Base-by-base conservation (phyloP, 2,329 filamentous ascomycete species). In the Alternaria brassicae region DNA sequence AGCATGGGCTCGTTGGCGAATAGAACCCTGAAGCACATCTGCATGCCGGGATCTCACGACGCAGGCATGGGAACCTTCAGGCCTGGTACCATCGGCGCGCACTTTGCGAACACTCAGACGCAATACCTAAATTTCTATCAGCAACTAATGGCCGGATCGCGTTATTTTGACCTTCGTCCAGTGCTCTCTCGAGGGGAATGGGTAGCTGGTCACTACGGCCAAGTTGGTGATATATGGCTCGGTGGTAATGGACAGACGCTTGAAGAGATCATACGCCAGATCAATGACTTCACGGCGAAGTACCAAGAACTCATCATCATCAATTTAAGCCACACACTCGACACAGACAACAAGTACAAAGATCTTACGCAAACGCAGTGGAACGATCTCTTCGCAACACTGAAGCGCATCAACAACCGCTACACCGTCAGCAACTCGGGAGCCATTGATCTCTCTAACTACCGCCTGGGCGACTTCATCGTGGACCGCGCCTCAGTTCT, bases 31-130 rank as follows among this genome's bases (percentile, higher is more conserved):
- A 79, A 79, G 51, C 77, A 83, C 28, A 74, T 84, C 17, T 76
- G 80, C 48, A 80, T 85, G 75, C 82, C 82, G 0, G 82, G 82
- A 8, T 78, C 80, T 3, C 82, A 85, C 59, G 81, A 84, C 57
- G 75, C 81, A 0, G 82, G 81, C n/a, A 84, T 85, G 81, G 79
- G 75, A 23, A 73, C 61, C 1, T 81, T 81, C 60, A 78, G 70
- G 13, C 65, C 69, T 2, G 72, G 75, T 13, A 80, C 81, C 4
- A 71, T 76, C 34, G 72, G 80, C 10, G 81, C 78, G 3, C 70
- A 70, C 17, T 68, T 71, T n/a, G 61, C 69, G 10, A 83, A 83
- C 56, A 82, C 79, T 0, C 78, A 81, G 57, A 81, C 80, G 0
- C 83, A 85, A 51, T 78, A 78, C 12, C 68, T 83, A 45, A 75